Evolutionary conservation across 495 filamentous ascomycete genomes (phyloP).

Genomic region (Thozetella sp.): DNA sequence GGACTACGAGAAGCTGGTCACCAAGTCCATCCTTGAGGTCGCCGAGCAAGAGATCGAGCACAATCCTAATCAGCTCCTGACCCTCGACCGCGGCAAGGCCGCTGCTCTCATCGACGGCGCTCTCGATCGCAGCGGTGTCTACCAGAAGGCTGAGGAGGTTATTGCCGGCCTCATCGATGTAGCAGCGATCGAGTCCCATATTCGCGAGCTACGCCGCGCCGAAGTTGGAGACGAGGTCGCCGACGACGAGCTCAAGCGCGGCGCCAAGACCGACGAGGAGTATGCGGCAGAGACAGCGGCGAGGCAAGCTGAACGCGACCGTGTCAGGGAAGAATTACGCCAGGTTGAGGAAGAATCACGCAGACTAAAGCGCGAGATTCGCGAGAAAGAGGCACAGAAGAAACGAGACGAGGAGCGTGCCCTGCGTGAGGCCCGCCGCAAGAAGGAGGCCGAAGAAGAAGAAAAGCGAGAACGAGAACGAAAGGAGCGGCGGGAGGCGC

Average conservation of each 20-base stretch:
- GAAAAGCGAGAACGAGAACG: conserved; percentile 60
- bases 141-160: conserved; percentile 69
- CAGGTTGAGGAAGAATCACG: conserved; percentile 70
- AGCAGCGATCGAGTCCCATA: conserved; percentile 64
- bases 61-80: conserved; percentile 70
- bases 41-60: conserved; percentile 82
- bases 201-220: conserved; percentile 67
- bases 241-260: conserved; percentile 64
- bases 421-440: conserved; percentile 61
- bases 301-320: conserved; percentile 66
- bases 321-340: conserved; percentile 63
- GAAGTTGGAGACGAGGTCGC: conserved; percentile 79
- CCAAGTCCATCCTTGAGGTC: conserved; percentile 65
- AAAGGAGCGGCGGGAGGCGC: conserved; percentile 59
- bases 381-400: conserved; percentile 57
- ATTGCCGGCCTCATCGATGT: conserved; percentile 70
- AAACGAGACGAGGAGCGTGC: conserved; percentile 60
- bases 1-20: conserved; percentile 71
- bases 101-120: conserved; percentile 85
- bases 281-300: conserved; percentile 73
- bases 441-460: conserved; percentile 56
- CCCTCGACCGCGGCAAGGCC: conserved; percentile 77
- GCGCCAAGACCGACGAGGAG: conserved; percentile 80
- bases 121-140: conserved; percentile 79
- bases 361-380: conserved; percentile 63